Base-by-base conservation (phyloP, 176 grass and related monocot genomes). In the Carex littledalei region DNA sequence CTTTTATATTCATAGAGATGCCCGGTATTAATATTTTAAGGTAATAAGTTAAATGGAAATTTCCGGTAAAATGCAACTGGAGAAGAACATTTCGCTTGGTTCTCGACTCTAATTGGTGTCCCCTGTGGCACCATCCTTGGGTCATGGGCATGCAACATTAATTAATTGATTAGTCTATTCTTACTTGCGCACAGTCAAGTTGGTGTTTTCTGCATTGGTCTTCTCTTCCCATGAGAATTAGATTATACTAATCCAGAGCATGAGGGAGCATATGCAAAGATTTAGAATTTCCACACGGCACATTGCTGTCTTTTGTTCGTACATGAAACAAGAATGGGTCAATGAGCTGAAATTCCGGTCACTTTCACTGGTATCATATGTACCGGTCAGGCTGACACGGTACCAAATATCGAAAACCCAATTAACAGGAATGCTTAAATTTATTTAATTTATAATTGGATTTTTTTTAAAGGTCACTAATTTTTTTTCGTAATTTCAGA, bases 261-360 rank as follows among this genome's bases (percentile, higher is more conserved):
- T 56, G 74, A 78, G 74, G 15, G 74, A 32, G 74, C 74, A 78
- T 78, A 78, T 78, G 74, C 74, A 57, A 57, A 56, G 24, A 57
- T 78, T 57, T 78, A 78, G 74, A 78, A 52, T 78, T 78, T 78
- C 74, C 21, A 76, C 72, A 76, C 47, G 29, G 47, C 29, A 76
- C 72, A 76, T 76, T 54, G 49, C 72, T 76, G 72, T 76, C 72
- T 76, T 60, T 76, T 76, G 45, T 76, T 76, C 71, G 11, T 76
- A 76, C 70, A 29, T 76, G 34, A 76, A 31, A 53, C 1, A 11
- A 76, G 20, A 24, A 54, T 39, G 12, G 14, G 12, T 76, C 18
- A 26, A 3, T 52, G 24, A 2, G 67, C 34, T 70, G 5, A 70
- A 76, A 76, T 76, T 76, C 13, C 72, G 5, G 72, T 15, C 26